Conservation (phyloP, 495 filamentous ascomycete species). For the Penicillium egyptiacum region DNA sequence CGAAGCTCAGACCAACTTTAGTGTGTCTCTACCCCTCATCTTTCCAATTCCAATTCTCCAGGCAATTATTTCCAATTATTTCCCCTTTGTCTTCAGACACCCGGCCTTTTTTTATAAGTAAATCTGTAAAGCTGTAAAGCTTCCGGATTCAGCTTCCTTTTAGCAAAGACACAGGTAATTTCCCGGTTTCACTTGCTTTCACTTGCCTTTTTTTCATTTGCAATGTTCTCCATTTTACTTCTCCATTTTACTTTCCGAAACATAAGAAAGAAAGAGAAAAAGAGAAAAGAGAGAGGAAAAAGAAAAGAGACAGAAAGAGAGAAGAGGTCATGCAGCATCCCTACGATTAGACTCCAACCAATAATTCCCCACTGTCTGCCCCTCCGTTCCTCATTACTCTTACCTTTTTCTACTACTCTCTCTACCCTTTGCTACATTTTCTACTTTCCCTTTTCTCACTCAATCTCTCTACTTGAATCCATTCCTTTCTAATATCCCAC, state of each 20-base stretch:
- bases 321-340: constrained; percentile 10
- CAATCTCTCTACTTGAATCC: background rate
- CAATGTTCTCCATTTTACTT: background rate
- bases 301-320: background rate
- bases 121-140: background rate
- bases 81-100: background rate
- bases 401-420: background rate
- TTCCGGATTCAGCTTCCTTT: constrained; percentile 2
- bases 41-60: constrained; percentile 8
- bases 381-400: constrained; percentile 8
- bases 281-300: background rate
- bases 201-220: background rate
- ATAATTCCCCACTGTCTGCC: constrained; percentile 28
- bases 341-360: constrained; percentile 28
- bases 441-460: background rate
- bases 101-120: background rate
- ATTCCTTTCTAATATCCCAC: constrained; percentile 14
- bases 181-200: background rate
- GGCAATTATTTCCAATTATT: background rate
- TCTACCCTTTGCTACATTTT: background rate
- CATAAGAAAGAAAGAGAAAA: background rate
- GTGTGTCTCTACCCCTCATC: constrained; percentile 13
- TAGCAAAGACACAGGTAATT: background rate
- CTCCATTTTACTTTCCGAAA: background rate
- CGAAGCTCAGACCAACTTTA: constrained; percentile 21